These are phyloP conservation scores for Chytridium lagenaria DNA, from an alignment of 371 early-diverging fungal species.

Conservation along the genomic window DNA sequence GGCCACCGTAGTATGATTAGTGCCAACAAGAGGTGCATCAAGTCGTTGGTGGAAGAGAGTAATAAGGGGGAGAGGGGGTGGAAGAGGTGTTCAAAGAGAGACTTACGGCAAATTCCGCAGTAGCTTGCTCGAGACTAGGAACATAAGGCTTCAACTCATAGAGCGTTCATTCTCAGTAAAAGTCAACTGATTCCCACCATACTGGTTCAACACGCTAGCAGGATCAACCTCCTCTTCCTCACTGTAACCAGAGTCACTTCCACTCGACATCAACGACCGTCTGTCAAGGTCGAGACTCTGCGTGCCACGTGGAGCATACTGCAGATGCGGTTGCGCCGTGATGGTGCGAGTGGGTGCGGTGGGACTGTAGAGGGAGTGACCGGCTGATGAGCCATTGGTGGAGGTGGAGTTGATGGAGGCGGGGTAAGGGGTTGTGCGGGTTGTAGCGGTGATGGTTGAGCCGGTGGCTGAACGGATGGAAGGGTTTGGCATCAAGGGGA, in stretches of 20 bases:
- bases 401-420: neutral
- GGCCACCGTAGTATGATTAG: too few species aligned
- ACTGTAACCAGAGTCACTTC: neutral
- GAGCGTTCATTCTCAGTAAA: neutral
- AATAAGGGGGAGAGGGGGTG: neutral
- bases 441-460: too few species aligned
- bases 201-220: neutral
- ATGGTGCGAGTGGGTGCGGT: neutral
- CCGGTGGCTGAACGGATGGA: neutral
- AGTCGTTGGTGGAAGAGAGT: too few species aligned
- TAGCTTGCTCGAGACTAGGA: neutral
- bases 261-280: neutral
- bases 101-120: neutral
- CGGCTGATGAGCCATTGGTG: neutral
- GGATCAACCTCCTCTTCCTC: neutral
- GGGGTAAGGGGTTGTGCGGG: neutral
- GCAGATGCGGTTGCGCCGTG: too few species aligned
- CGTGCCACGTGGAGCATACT: too few species aligned
- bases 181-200: neutral
- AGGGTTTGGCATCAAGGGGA: too few species aligned
- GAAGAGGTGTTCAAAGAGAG: neutral
- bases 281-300: neutral
- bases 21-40: too few species aligned
- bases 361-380: neutral
- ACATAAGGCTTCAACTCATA: neutral